Base-by-base conservation (phyloP, 148 eudicot genomes). In the Salicornia ramosissima region DNA sequence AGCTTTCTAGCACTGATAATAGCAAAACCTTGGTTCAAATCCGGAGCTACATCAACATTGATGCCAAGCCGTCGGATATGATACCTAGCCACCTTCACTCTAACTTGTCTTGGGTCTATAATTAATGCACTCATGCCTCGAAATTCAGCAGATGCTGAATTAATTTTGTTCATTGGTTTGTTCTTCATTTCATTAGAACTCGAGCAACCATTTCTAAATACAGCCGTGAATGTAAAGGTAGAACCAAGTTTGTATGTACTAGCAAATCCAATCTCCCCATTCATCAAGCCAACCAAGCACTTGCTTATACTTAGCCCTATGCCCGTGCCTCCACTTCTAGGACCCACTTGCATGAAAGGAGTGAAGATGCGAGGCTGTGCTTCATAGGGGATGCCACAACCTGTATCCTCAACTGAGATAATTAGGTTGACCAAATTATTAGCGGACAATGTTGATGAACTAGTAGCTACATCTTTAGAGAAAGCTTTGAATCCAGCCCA, bases 311-410 rank as follows among this genome's bases (percentile, higher is more conserved):
- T 94, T 26, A 94, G 78, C 30, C 98, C 98, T 55, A 94, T 94
- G 49, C 98, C 98, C 0, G 98, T 94, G 52, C 98, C 98, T 33
- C 98, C 98, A 53, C 84, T 88, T 50, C 80, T 83, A 14, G 97
- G 90, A 34, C 92, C 88, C 31, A 88, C 98, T 68, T 94, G 98
- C 98, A 94, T 88, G 84, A 90, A 94, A 42, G 98, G 98, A n/a
- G 91, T 94, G 70, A 94, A 94, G 24, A 94, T 78, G 21, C 84
- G 89, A 55, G 86, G 61, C 72, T 94, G 98, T 34, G 92, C 88
- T 59, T 90, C 92, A 11, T 74, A 25, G n/a, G 98, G 98, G 79
- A 94, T 94, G 31, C 98, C 98, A n/a, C 71, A 80, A 65, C 98
- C 98, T 0, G 98, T 94, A 74, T 94, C 98, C 81, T 94, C 98